Evolutionary conservation across 768 basidiomycete species (phyloP).

Genomic region (Russula earlei): DNA sequence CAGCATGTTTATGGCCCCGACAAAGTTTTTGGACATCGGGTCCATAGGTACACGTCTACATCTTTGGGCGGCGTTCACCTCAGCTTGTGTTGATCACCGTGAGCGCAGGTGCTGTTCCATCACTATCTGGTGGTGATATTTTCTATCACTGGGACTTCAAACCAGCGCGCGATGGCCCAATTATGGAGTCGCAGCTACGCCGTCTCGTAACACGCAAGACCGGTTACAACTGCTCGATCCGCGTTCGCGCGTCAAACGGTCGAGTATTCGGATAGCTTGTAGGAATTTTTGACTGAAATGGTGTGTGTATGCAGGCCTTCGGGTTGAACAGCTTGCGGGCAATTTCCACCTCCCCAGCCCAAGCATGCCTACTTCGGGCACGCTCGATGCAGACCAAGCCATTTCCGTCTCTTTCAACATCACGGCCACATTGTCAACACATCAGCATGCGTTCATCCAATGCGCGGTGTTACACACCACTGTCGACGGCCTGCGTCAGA

Average conservation of each 20-base stretch:
- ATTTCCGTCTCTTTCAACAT: constrained; percentile 71
- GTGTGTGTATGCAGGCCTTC: constrained; percentile 39
- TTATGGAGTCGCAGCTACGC: constrained; percentile 67
- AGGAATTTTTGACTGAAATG: not conserved
- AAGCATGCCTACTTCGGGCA: constrained; percentile 71
- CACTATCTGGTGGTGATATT: constrained; percentile 79
- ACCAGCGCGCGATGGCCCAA: constrained; percentile 49
- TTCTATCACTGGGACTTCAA: constrained; percentile 92
- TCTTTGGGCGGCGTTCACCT: not conserved
- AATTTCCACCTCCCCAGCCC: constrained; percentile 59
- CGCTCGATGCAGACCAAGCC: constrained; percentile 73
- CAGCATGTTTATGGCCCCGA: constrained; percentile 79
- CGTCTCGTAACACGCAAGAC: constrained; percentile 60
- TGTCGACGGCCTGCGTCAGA: constrained; percentile 63
- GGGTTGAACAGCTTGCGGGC: constrained; percentile 56
- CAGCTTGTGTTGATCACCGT: not conserved
- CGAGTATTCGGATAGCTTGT: constrained; percentile 11
- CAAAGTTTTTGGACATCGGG: constrained; percentile 74
- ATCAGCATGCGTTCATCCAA: constrained; percentile 71
- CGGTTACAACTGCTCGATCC: constrained; percentile 71
- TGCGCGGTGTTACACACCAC: constrained; percentile 85
- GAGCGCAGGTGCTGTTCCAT: constrained; percentile 47
- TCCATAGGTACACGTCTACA: constrained; percentile 53
- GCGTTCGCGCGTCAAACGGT: constrained; percentile 84
- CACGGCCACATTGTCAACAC: constrained; percentile 54